Percentiles rank a stretch among this genome's conserved stretches.
Evolutionary conservation across 768 basidiomycete species (phyloP).

Genomic region (Auricularia heimuer): DNA sequence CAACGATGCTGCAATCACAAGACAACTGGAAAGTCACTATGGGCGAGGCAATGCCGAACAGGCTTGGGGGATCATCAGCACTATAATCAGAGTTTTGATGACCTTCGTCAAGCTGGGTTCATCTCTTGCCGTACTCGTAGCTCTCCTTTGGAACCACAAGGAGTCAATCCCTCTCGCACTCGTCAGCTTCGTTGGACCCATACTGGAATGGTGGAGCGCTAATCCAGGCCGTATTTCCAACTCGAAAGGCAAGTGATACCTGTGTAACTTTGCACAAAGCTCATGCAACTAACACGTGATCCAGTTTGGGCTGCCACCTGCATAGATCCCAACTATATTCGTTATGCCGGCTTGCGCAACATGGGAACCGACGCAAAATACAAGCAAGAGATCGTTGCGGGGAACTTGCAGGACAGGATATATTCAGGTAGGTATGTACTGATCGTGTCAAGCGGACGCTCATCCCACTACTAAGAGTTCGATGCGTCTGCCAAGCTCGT

Average conservation of each 20-base stretch:
- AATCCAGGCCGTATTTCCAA: not conserved
- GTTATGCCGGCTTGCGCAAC: conserved; percentile 54
- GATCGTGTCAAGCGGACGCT: not conserved
- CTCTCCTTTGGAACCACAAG: not conserved
- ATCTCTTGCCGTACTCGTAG: not conserved
- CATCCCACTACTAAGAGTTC: conserved; percentile 22
- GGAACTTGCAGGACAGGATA: conserved; percentile 46
- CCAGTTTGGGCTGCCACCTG: conserved; percentile 67
- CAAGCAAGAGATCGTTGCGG: conserved; percentile 66
- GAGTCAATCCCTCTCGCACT: not conserved
- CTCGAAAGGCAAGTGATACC: not conserved
- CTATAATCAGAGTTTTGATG: conserved; percentile 26
- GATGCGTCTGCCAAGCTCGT: conserved; percentile 16
- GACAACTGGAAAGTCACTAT: conserved; percentile 48
- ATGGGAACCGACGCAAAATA: conserved; percentile 45
- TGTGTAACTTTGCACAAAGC: not conserved
- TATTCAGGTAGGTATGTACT: conserved; percentile 34
- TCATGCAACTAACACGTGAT: not conserved
- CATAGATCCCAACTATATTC: conserved; percentile 50
- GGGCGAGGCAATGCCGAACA: conserved; percentile 17
- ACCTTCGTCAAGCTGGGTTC: not conserved
- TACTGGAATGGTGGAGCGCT: not conserved
- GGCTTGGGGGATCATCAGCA: conserved; percentile 51
- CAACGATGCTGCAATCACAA: conserved; percentile 54
- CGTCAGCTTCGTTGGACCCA: not conserved